Conservation (phyloP, 2,329 filamentous ascomycete genomes). For the Tolypocladium cylindrosporum region DNA sequence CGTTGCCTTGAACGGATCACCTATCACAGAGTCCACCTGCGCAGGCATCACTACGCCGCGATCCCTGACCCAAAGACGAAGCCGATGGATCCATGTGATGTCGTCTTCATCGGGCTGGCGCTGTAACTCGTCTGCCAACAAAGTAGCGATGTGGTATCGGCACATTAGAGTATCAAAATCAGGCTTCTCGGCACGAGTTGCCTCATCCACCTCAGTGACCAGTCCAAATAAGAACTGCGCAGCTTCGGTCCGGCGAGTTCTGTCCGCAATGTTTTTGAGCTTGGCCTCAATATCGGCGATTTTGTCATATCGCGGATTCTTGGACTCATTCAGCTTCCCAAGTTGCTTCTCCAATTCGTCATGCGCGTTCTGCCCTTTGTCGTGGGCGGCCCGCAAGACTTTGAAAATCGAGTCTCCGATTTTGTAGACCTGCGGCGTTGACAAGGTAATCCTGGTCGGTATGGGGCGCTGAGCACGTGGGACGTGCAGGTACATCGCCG, state of each 20-base stretch:
- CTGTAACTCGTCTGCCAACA: background rate
- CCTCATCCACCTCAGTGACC: background rate
- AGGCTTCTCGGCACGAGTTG: background rate
- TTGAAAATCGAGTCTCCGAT: background rate
- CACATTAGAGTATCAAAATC: rapidly evolving
- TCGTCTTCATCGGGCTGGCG: background rate
- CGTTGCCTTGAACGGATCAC: background rate
- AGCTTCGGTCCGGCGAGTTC: background rate
- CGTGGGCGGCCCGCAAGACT: background rate
- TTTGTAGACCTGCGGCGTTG: too few species aligned
- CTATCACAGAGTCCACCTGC: background rate
- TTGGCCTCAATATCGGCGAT: background rate
- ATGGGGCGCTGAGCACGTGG: background rate
- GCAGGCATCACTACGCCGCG: background rate
- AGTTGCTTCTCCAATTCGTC: background rate
- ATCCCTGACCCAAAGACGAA: background rate
- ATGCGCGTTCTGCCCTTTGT: background rate
- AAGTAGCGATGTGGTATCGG: background rate
- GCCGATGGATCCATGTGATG: background rate
- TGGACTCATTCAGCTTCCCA: background rate
- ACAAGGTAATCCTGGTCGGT: too few species aligned
- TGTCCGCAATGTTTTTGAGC: background rate
- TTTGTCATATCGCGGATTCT: background rate
- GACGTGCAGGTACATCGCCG: background rate
- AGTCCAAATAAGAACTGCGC: background rate